These are phyloP conservation scores for Volvox africanus DNA, from an alignment of 139 green algal genomes.

Conservation along the genomic window DNA sequence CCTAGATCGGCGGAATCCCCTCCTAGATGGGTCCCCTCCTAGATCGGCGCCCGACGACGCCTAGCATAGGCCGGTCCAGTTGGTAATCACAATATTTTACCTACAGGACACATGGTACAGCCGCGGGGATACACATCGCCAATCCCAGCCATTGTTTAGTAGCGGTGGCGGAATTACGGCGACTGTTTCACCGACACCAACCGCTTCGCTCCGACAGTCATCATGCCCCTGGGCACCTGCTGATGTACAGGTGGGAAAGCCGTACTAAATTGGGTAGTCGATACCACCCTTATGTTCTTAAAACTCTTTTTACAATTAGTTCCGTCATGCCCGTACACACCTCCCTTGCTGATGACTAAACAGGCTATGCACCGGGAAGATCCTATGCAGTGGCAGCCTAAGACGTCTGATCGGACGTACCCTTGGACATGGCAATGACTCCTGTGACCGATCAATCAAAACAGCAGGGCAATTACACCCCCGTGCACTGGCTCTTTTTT, in stretches of 20 bases:
- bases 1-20: no score
- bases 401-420: constrained; percentile 23
- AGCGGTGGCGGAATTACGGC: not conserved
- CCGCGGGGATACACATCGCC: constrained; percentile 27
- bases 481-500: no score
- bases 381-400: not conserved
- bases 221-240: constrained; percentile 1
- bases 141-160: not conserved
- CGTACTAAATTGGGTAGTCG: not conserved
- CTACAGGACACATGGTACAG: constrained; percentile 35
- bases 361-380: not conserved
- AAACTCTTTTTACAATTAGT: no score
- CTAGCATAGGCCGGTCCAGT: not conserved
- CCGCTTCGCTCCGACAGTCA: not conserved
- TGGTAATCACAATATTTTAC: not conserved
- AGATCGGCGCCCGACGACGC: no score
- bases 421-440: constrained; percentile 18
- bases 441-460: no score
- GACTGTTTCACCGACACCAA: not conserved
- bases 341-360: not conserved
- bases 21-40: no score
- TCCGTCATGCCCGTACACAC: no score
- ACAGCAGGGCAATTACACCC: no score
- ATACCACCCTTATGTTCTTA: no score
- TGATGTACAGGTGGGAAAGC: not conserved